A percentile compares a stretch with the other conserved stretches of the same genome.
phyloP scores from a whole-genome alignment of 495 filamentous ascomycete species.

The Hypoxylon crocopeplum region DNA sequence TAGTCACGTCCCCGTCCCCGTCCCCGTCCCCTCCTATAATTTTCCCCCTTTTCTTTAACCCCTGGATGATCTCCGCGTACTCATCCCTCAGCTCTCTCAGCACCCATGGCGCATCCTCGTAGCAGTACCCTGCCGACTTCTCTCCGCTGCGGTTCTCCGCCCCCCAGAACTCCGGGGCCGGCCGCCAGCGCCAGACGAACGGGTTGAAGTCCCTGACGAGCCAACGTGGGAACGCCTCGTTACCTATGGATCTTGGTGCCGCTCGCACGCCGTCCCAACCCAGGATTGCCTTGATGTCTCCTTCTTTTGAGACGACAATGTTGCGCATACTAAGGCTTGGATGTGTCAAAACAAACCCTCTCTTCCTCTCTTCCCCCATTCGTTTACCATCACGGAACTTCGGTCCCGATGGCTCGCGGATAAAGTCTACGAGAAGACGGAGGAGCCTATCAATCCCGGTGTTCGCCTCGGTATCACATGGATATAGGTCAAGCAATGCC shows the following conservation, averaged over 20 bases:
- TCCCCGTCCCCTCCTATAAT: background rate
- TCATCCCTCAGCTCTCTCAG: constrained; percentile 24
- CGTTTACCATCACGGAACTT: background rate
- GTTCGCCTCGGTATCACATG: constrained; percentile 6
- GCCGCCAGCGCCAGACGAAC: constrained; percentile 29
- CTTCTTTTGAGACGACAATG: constrained; percentile 31
- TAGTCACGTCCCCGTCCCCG: constrained; percentile 20
- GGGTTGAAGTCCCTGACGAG: constrained; percentile 35
- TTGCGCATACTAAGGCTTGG: constrained; percentile 31
- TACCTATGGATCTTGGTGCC: constrained; percentile 26
- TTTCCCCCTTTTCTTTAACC: constrained; percentile 3
- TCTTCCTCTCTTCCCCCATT: too few species aligned
- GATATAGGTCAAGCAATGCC: constrained; percentile 17
- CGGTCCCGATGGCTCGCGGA: constrained; percentile 15
- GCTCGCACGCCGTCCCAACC: constrained; percentile 30
- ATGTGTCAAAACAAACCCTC: constrained; percentile 33
- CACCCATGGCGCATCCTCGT: constrained; percentile 36
- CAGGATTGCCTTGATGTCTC: constrained; percentile 29
- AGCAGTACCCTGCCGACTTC: constrained; percentile 5
- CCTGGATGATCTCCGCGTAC: constrained; percentile 17
- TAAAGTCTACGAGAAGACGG: constrained; percentile 15
- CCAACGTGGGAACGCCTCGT: constrained; percentile 34
- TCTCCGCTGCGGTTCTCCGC: background rate
- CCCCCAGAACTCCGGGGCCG: constrained; percentile 25
- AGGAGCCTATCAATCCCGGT: constrained; percentile 29